A percentile compares a stretch with the other conserved stretches of the same genome.
phyloP scores from a whole-genome alignment of 2,329 filamentous ascomycete genomes.

The Coleophoma eucalyptorum region DNA sequence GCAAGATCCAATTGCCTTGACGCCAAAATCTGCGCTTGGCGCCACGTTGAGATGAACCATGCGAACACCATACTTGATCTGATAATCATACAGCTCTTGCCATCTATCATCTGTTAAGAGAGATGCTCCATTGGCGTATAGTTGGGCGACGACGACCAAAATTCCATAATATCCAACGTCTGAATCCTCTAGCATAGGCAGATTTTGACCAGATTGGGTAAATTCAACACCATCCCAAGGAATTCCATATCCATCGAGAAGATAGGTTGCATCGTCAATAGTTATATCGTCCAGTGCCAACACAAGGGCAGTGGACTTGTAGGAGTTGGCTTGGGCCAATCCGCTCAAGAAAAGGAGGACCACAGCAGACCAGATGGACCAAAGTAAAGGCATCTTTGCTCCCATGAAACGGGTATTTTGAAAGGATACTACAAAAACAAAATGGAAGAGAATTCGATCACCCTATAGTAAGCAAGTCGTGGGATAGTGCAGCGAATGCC shows the following conservation, averaged over 20 bases:
- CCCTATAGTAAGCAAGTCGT: too few species aligned
- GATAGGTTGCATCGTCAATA: neutral
- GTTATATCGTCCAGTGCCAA: neutral
- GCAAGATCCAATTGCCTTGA: slow-evolving; percentile 31
- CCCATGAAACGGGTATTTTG: too few species aligned
- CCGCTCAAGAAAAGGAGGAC: neutral
- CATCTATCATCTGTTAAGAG: slow-evolving; percentile 48
- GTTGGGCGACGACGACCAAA: neutral
- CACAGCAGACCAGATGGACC: neutral
- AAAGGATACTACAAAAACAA: too few species aligned
- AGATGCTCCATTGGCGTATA: neutral
- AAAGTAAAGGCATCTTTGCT: neutral
- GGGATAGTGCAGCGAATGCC: too few species aligned
- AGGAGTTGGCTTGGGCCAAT: neutral
- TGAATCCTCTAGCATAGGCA: slow-evolving; percentile 39
- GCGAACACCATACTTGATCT: slow-evolving; percentile 50
- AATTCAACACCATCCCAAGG: slow-evolving; percentile 48
- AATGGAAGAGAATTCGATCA: too few species aligned
- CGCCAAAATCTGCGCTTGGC: slow-evolving; percentile 44
- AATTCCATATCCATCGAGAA: slow-evolving; percentile 53
- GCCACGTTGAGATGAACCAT: slow-evolving; percentile 57
- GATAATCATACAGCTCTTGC: slow-evolving; percentile 51
- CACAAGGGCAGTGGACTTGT: slow-evolving; percentile 9
- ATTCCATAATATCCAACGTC: slow-evolving; percentile 3
- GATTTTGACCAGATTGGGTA: slow-evolving; percentile 42